Evolutionary conservation across 306 rosid species (phyloP), one percentile per base, ranked within the genome.

Genomic region (Sechiopsis laciniata): DNA sequence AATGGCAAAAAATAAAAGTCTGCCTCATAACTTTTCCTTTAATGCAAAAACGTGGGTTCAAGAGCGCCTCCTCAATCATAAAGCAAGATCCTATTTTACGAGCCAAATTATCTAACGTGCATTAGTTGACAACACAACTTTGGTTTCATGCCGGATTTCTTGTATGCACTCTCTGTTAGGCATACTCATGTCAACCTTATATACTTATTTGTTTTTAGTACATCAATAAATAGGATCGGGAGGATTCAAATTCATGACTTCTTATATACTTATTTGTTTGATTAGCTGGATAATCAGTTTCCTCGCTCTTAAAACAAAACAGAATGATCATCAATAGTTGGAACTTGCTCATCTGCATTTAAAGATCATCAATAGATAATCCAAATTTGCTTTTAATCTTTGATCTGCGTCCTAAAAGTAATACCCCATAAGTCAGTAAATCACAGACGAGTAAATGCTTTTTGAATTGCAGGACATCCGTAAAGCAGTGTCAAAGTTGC

Each of bases 401-500:
- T 65, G 29, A 10, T 8, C 54, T 42, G 71, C n/a, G 50, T 8
- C 50, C 69, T 62, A 35, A 42, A 42, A 45, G 54, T 40, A 45
- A 17, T 42, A 42, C 6, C 7, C n/a, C 55, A 40, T 42, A 40
- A 10, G 15, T 66, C 32, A 42, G 72, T 32, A 42, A 53, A 52
- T 20, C 37, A 48, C 37, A 22, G 8, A 13, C 13, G 20, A 68
- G 40, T 20, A 68, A 68, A 68, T 21, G 37, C 11, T 2, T 68
- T 68, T 16, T 68, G 32, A 21, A 68, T 35, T 73, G 83, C 85
- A 90, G 98, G 98, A 94, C 64, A 94, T 94, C 74, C 94, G 84
- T 35, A 87, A 86, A 78, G 97, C 98, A 26, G 87, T 78, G 9
- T 81, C 96, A 56, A 87, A 84, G 86, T 80, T 94, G 78, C 95